Evolutionary conservation across 1,139 yeast genomes (phyloP), one percentile per base, ranked within the genome.

Genomic region (Suhomyces bolitotheri): DNA sequence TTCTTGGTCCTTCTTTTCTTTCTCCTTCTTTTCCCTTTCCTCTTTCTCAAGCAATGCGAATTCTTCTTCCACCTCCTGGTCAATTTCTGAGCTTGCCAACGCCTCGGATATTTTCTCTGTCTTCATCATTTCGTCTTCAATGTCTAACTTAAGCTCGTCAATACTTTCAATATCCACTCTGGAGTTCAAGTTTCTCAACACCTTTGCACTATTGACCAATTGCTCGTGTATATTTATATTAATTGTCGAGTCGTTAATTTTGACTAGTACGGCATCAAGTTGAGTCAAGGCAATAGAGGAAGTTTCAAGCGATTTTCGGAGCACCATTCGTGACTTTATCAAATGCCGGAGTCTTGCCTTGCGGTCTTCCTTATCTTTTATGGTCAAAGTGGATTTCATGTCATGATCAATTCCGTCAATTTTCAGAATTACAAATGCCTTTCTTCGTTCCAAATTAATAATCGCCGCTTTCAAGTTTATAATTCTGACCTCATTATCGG

Each of bases 161-260:
- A 69, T 33, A 12, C 64, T 64, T 11, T 53, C 60, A 3, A 64
- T 17, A 22, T 58, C 54, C 2, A 66, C 47, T 31, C 54, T 50
- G 6, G 47, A 36, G 41, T 60, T 76, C 62, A 50, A 62, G 47
- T 44, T 58, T 44, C 43, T 60, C 61, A 57, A 66, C 25, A 46
- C 64, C 44, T 48, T 46, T 2, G 70, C 52, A 6, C 77, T 67
- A 3, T 54, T 53, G 11, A 56, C 50, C 31, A 76, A 47, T 5
- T 69, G 65, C n/a, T 58, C 56, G 22, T 65, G 52, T 4, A 75
- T 46, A 12, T 61, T 53, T 4, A 60, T 51, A 44, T 76, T 77
- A 3, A 71, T 58, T 10, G 64, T 58, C 2, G 80, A 71, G 37
- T 74, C 72, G 45, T 76, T 69, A 27, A 78, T 66, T 43, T 74